Conservation (phyloP, 352 stramenopile genomes). For the Globisporangium emineosum region DNA sequence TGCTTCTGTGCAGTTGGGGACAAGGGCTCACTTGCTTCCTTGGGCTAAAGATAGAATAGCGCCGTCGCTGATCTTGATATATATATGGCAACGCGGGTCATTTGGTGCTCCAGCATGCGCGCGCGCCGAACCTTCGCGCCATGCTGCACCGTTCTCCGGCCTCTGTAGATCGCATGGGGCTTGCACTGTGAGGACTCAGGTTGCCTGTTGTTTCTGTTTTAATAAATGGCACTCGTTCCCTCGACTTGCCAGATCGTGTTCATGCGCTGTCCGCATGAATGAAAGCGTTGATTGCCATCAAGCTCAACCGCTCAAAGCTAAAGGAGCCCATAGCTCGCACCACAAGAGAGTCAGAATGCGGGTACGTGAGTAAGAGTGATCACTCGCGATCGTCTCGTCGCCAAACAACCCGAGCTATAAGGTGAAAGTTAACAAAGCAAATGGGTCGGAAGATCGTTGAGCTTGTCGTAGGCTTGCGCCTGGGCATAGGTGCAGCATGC, state of each 20-base stretch:
- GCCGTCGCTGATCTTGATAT: too few relatives aligned
- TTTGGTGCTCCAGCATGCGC: background rate
- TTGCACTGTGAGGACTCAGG: too few relatives aligned
- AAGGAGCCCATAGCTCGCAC: too few relatives aligned
- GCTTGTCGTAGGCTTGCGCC: conserved; percentile 3
- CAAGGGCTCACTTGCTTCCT: background rate
- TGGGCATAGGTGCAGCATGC: background rate
- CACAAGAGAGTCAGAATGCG: background rate
- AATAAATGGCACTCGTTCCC: too few relatives aligned
- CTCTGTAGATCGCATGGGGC: background rate
- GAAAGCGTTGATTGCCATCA: background rate
- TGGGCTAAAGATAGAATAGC: background rate
- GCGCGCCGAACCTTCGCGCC: conserved; percentile 1
- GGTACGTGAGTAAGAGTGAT: background rate
- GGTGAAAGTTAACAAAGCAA: background rate
- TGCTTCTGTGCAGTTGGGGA: background rate
- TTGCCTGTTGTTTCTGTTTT: too few relatives aligned
- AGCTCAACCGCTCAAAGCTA: too few relatives aligned
- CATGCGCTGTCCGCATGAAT: too few relatives aligned
- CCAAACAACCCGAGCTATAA: background rate
- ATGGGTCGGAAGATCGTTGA: conserved; percentile 9
- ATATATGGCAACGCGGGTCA: background rate
- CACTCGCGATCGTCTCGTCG: conserved; percentile 1
- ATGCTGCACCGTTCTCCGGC: background rate
- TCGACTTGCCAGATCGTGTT: too few relatives aligned